Percentiles rank a stretch among this genome's conserved stretches.
Evolutionary conservation across 768 basidiomycete species (phyloP).

Genomic region (Amanita fuliginea): DNA sequence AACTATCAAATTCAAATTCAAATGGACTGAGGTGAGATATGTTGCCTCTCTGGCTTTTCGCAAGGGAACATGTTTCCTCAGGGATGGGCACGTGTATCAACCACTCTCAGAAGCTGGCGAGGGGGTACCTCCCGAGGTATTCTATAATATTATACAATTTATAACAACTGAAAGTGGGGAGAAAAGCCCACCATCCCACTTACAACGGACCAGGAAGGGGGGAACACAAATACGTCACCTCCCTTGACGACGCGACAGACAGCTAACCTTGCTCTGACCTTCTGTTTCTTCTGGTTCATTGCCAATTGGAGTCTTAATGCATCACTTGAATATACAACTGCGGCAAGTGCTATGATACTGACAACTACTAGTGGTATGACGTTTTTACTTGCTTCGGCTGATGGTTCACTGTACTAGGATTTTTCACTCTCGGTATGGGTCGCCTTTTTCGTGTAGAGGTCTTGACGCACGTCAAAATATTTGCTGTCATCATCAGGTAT

Average conservation of each 20-base stretch:
- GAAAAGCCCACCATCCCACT: background rate
- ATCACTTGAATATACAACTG: constrained; percentile 77
- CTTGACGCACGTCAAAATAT: constrained; percentile 59
- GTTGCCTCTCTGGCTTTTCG: background rate
- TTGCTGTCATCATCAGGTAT: constrained; percentile 73
- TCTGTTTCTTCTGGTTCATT: constrained; percentile 87
- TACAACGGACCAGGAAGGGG: background rate
- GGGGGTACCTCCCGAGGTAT: background rate
- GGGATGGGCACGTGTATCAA: constrained; percentile 14
- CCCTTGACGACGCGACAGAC: constrained; percentile 57
- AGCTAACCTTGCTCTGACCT: constrained; percentile 61
- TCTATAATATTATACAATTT: background rate
- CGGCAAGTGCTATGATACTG: constrained; percentile 88
- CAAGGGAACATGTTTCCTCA: background rate
- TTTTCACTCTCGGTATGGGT: constrained; percentile 87
- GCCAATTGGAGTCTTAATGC: constrained; percentile 92
- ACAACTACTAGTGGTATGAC: constrained; percentile 79
- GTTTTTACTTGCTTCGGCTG: background rate
- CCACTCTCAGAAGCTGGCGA: constrained; percentile 13
- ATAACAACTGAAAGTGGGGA: background rate
- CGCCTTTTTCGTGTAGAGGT: constrained; percentile 73
- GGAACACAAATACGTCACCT: background rate
- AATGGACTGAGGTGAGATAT: background rate
- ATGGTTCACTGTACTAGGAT: constrained; percentile 39
- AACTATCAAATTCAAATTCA: background rate